Base-by-base conservation (phyloP, 169 alveolate species). In the Cryptosporidium viatorum region DNA sequence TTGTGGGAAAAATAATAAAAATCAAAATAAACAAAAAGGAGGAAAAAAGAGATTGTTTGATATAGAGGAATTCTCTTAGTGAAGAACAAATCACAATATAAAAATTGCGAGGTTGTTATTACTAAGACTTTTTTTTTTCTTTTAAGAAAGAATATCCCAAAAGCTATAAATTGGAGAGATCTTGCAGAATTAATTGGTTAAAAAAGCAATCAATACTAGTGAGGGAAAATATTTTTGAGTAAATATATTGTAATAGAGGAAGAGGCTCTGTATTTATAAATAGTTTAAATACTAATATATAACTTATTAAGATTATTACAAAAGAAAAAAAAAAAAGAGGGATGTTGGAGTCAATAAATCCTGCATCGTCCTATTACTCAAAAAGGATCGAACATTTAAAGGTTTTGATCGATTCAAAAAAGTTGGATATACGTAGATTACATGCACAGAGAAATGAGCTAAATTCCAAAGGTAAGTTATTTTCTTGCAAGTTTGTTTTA, bases 361-460 rank as follows among this genome's bases (percentile, higher is more conserved):
- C 89, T 59, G 59, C 89, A 21, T 45, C 74, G 0, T 50, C 60
- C 14, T 80, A 60, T 48, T 80, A 80, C 50, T 26, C 39, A 12
- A 80, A 50, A 29, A 59, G 50, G 18, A 80, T 80, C 2, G 75
- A 80, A n/a, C 74, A 60, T n/a, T 62, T 80, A 45, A 67, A 80
- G 10, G 37, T 80, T 21, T 59, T 37, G 33, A 62, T 80, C 1
- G 59, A 45, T 62, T 65, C 65, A 26, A 93, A 93, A 84, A 62
- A 71, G 55, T 48, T 73, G 8, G 94, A 97, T 80, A 92, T 95
- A 23, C 94, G 97, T 69, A 73, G 99, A 14, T 94, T 97, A 29
- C 99, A 98, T 89, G 99, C 99, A 6, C 98, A 98, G 92, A 95
- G 99, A 84, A 98, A 98, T 92, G 99, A 98, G 69, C 93, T 98